Conservation (phyloP, 495 filamentous ascomycete genomes). For the Aspergillus ellipticus region DNA sequence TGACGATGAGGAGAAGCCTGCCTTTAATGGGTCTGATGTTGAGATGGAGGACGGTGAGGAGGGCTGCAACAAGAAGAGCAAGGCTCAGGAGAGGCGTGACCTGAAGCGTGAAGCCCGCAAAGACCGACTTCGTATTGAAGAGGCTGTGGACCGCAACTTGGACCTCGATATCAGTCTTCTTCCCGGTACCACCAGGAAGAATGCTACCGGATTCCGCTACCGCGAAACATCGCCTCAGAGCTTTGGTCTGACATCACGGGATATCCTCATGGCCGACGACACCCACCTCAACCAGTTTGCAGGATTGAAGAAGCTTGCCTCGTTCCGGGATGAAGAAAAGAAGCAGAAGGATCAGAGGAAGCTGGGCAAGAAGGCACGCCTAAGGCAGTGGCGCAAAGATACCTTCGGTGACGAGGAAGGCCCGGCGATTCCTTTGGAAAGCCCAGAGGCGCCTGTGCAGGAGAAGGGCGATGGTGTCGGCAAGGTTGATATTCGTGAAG, state of each 20-base stretch:
- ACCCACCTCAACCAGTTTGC: slow-evolving; percentile 83
- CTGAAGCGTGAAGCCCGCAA: slow-evolving; percentile 71
- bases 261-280: slow-evolving; percentile 90
- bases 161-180: slow-evolving; percentile 62
- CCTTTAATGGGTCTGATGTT: slow-evolving; percentile 51
- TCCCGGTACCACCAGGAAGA: slow-evolving; percentile 52
- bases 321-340: slow-evolving; percentile 82
- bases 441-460: slow-evolving; percentile 20
- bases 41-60: slow-evolving; percentile 47
- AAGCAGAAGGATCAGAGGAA: slow-evolving; percentile 83
- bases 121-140: slow-evolving; percentile 78
- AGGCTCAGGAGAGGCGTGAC: slow-evolving; percentile 60
- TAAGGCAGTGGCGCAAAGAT: slow-evolving; percentile 88
- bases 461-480: slow-evolving; percentile 23
- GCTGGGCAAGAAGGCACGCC: slow-evolving; percentile 83
- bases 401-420: slow-evolving; percentile 77
- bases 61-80: slow-evolving; percentile 57
- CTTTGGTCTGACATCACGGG: slow-evolving; percentile 82
- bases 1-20: slow-evolving; percentile 54
- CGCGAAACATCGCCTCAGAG: slow-evolving; percentile 86
- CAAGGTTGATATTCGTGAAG: slow-evolving; percentile 47
- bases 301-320: slow-evolving; percentile 89
- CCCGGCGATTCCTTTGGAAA: slow-evolving; percentile 39
- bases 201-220: slow-evolving; percentile 69
- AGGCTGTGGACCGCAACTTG: slow-evolving; percentile 78